These are phyloP conservation scores for Moelleriella libera DNA, from an alignment of 2,329 filamentous ascomycete genomes.

Conservation along the genomic window DNA sequence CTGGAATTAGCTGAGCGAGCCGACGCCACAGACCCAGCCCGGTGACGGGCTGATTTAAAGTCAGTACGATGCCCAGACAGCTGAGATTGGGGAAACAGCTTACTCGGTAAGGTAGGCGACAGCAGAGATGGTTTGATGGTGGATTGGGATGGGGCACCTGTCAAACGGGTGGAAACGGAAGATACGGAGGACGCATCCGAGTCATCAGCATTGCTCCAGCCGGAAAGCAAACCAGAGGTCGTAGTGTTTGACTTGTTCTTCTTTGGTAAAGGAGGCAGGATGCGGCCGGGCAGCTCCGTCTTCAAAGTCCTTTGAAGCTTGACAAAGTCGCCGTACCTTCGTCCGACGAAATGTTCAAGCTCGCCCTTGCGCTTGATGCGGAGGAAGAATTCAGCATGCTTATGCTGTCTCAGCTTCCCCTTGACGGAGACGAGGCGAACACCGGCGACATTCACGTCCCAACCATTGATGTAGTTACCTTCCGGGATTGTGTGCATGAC, in stretches of 20 bases:
- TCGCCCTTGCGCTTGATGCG: slow-evolving; percentile 68
- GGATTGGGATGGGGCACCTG: slow-evolving; percentile 16
- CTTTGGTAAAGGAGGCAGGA: slow-evolving; percentile 71
- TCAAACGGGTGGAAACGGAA: slow-evolving; percentile 57
- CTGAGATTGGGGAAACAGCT: background rate
- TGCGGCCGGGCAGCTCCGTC: slow-evolving; percentile 78
- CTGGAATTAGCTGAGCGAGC: slow-evolving; percentile 14
- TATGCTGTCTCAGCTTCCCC: slow-evolving; percentile 77
- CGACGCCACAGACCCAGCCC: slow-evolving; percentile 16
- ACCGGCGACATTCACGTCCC: slow-evolving; percentile 91
- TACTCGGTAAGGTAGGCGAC: slow-evolving; percentile 10
- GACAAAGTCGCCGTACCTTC: slow-evolving; percentile 79
- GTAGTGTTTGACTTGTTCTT: slow-evolving; percentile 80
- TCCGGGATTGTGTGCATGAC: slow-evolving; percentile 78
- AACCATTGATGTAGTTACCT: slow-evolving; percentile 84
- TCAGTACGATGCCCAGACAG: background rate
- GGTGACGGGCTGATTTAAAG: background rate
- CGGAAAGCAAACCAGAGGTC: slow-evolving; percentile 38
- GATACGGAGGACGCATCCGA: slow-evolving; percentile 72
- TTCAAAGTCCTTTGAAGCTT: slow-evolving; percentile 67
- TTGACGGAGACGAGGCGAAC: slow-evolving; percentile 71
- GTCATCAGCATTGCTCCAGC: slow-evolving; percentile 43
- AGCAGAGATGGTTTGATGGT: slow-evolving; percentile 12
- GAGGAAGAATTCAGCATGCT: slow-evolving; percentile 86
- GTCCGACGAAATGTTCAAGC: slow-evolving; percentile 64